These are phyloP conservation scores for Claviceps spartinae DNA, from an alignment of 2,329 filamentous ascomycete species.

Conservation along the genomic window DNA sequence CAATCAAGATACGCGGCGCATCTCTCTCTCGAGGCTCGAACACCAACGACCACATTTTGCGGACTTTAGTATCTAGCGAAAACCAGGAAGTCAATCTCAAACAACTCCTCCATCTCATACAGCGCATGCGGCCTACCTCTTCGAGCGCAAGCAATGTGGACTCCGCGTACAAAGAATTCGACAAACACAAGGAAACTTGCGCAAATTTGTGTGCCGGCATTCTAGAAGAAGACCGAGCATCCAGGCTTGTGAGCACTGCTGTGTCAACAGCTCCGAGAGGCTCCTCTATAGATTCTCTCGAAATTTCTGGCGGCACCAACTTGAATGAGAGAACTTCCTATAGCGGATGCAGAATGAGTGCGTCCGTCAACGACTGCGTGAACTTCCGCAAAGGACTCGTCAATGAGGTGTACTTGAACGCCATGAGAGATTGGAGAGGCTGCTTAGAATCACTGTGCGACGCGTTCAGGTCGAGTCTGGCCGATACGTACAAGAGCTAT, in stretches of 20 bases:
- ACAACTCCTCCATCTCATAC: slow-evolving; percentile 22
- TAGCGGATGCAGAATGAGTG: slow-evolving; percentile 21
- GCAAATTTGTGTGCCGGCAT: slow-evolving; percentile 26
- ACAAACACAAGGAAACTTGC: slow-evolving; percentile 27
- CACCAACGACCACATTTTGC: slow-evolving; percentile 14
- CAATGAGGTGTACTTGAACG: slow-evolving; percentile 22
- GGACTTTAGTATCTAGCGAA: slow-evolving; percentile 15
- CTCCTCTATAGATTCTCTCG: slow-evolving; percentile 18
- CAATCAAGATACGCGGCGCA: background rate
- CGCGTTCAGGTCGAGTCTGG: slow-evolving; percentile 26
- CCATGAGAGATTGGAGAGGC: slow-evolving; percentile 31
- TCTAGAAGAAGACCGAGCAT: slow-evolving; percentile 25
- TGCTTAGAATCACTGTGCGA: slow-evolving; percentile 29
- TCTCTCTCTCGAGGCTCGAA: slow-evolving; percentile 11
- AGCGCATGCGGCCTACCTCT: slow-evolving; percentile 22
- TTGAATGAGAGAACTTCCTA: slow-evolving; percentile 25
- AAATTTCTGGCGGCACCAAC: slow-evolving; percentile 13
- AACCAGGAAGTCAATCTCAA: slow-evolving; percentile 20
- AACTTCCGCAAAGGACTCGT: slow-evolving; percentile 8
- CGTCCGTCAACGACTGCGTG: slow-evolving; percentile 17
- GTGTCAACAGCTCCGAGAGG: slow-evolving; percentile 16
- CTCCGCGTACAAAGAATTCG: slow-evolving; percentile 29
- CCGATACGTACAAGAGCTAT: slow-evolving; percentile 31
- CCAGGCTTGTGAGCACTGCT: slow-evolving; percentile 9
- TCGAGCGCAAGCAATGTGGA: slow-evolving; percentile 26